A percentile compares a stretch with the other conserved stretches of the same genome.
Conservation (phyloP, 83 land plant genomes). For the Diphasiastrum complanatum region DNA sequence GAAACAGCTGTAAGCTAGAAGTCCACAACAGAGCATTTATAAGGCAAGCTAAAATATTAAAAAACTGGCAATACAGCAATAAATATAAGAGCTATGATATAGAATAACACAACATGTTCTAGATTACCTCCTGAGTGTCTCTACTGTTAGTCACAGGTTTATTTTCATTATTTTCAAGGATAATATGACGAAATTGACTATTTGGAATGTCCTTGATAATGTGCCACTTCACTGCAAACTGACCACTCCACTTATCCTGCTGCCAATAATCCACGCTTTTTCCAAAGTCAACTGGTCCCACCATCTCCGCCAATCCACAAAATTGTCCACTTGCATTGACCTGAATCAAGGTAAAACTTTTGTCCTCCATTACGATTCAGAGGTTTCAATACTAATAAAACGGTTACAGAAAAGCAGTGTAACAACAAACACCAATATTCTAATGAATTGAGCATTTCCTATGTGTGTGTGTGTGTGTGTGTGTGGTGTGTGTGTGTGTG, state of each 20-base stretch:
- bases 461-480: too few species aligned
- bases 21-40: neutral
- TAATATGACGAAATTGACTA: slow-evolving; percentile 68
- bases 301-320: slow-evolving; percentile 87
- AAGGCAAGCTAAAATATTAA: neutral
- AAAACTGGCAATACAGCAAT: neutral
- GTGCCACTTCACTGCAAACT: slow-evolving; percentile 85
- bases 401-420: too few species aligned
- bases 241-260: slow-evolving; percentile 91
- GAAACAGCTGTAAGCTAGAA: neutral
- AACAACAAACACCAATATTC: neutral
- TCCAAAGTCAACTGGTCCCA: slow-evolving; percentile 71
- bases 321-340: slow-evolving; percentile 88
- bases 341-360: too few species aligned
- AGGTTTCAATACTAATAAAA: too few species aligned
- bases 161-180: slow-evolving; percentile 79
- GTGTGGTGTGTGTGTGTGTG: too few species aligned
- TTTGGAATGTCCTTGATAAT: slow-evolving; percentile 83
- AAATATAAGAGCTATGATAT: too few species aligned
- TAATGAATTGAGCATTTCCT: neutral
- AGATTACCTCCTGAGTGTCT: slow-evolving; percentile 79
- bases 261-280: slow-evolving; percentile 83
- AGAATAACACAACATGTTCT: too few species aligned
- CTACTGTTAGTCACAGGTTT: slow-evolving; percentile 90
- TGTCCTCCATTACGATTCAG: too few species aligned